Conservation (phyloP, 106 monocot genomes). For the Alisma plantagoaquatica region DNA sequence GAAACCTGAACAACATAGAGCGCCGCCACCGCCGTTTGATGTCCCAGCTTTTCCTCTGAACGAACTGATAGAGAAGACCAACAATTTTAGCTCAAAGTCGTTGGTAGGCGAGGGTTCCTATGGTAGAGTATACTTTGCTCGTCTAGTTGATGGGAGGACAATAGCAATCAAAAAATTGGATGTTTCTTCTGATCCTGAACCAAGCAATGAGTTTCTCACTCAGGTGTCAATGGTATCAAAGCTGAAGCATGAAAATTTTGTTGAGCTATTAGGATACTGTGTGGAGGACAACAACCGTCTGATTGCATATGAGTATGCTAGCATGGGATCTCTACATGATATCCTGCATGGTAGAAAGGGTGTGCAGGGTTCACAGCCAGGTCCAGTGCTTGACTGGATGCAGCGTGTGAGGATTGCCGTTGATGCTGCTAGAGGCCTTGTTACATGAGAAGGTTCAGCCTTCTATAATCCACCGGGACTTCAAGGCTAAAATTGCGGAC, state of each 20-base stretch:
- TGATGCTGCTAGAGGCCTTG: slow-evolving; percentile 84
- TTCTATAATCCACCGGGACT: too few species aligned
- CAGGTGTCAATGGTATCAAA: slow-evolving; percentile 60
- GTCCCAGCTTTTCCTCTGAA: slow-evolving; percentile 8
- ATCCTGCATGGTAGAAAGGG: too few species aligned
- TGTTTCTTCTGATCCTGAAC: slow-evolving; percentile 9
- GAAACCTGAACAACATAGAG: slow-evolving; percentile 1
- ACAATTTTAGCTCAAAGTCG: slow-evolving; percentile 14
- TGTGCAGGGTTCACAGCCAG: too few species aligned
- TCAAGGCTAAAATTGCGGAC: too few species aligned
- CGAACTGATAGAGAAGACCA: slow-evolving; percentile 10
- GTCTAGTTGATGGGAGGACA: neutral
- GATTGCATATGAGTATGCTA: slow-evolving; percentile 74
- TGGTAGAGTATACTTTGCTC: too few species aligned
- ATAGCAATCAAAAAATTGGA: slow-evolving; percentile 14
- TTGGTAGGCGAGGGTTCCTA: slow-evolving; percentile 18
- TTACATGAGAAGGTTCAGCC: slow-evolving; percentile 94
- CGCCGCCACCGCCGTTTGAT: slow-evolving; percentile 10
- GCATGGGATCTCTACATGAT: too few species aligned
- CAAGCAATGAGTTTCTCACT: too few species aligned
- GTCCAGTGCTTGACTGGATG: too few species aligned
- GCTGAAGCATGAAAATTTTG: too few species aligned
- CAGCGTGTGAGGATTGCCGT: slow-evolving; percentile 79
- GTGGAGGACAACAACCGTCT: too few species aligned
- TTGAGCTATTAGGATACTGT: too few species aligned